Conservation (phyloP, 768 basidiomycete species). For the Lactarius hengduanensis region DNA sequence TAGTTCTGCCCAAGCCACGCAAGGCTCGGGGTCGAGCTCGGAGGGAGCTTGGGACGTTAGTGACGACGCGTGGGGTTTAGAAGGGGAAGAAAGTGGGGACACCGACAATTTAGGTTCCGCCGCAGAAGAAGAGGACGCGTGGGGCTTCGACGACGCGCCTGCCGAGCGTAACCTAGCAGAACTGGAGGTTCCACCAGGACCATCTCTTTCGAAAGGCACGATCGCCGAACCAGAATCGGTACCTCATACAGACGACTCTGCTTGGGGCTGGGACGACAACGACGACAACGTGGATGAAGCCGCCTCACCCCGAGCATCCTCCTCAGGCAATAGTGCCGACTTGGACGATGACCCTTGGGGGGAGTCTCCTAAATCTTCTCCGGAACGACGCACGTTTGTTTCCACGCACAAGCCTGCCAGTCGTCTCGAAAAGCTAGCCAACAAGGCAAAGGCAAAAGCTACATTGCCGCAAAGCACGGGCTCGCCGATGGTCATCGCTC, state of each 20-base stretch:
- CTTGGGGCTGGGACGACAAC: conserved; percentile 79
- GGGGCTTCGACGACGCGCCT: conserved; percentile 44
- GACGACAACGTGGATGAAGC: conserved; percentile 34
- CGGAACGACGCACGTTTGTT: conserved; percentile 34
- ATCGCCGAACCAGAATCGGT: conserved; percentile 32
- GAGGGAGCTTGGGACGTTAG: conserved; percentile 28
- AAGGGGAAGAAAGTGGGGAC: conserved; percentile 38
- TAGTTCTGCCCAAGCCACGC: conserved; percentile 4
- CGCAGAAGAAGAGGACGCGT: conserved; percentile 36
- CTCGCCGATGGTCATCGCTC: conserved; percentile 29
- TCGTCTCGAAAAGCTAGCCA: conserved; percentile 56
- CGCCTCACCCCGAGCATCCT: conserved; percentile 9
- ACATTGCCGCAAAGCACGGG: conserved; percentile 15
- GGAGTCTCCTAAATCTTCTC: conserved; percentile 40
- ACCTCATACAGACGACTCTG: conserved; percentile 40
- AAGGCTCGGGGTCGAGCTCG: conserved; percentile 23
- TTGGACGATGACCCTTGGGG: conserved; percentile 73
- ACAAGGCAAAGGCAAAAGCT: conserved; percentile 48
- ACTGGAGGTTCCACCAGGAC: conserved; percentile 15
- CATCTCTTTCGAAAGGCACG: conserved; percentile 10
- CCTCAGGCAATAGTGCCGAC: conserved; percentile 41
- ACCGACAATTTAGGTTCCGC: conserved; percentile 29
- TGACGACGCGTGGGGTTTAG: conserved; percentile 47
- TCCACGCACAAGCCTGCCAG: conserved; percentile 52
- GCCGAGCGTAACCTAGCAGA: conserved; percentile 39